Base-by-base conservation (phyloP, 768 basidiomycete species). In the Chalciporus chontae region DNA sequence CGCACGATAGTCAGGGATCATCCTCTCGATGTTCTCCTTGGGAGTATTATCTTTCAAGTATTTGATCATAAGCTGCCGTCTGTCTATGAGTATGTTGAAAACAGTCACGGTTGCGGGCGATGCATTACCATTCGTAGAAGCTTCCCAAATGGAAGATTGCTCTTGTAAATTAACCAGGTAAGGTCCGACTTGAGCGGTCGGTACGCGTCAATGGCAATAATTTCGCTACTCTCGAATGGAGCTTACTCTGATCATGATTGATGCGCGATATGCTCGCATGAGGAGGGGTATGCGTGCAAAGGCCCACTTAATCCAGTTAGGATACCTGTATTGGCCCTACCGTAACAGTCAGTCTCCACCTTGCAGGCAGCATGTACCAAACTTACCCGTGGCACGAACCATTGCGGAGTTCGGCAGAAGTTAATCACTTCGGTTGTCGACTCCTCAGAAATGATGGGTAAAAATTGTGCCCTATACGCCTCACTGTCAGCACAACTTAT, bases 351-450 rank as follows among this genome's bases (percentile, higher is more conserved):
- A 11, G 29, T 31, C 29, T 40, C 11, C 19, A 13, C 10, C 26
- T 21, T 13, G n/a, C 17, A n/a, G 15, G 21, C 5, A 42, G 38
- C 42, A 19, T 31, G 29, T 31, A 31, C 5, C 29, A 39, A 21
- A 65, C 72, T 53, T 59, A 82, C 81, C 49, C 73, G 72, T 6
- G 76, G 73, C 1, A 72, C 36, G 55, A 71, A 79, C 81, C 82
- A 84, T 54, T 79, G 76, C 17, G 79, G 80, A 36, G 77, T 82
- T 44, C 84, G 71, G 40, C 75, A 78, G 58, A 85, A 80, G 60
- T 85, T 80, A 48, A 78, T 67, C 17, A 84, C 71, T 51, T 76
- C 60, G 14, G 77, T 74, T 7, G 75, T 71, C 9, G 73, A 67
- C 52, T 82, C 78, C 37, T 63, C 58, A 14, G 80, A 69, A 49